Percentiles rank a stretch among this genome's conserved stretches.
phyloP scores from a whole-genome alignment of 2,329 filamentous ascomycete species.

The Cladophialophora bantiana region DNA sequence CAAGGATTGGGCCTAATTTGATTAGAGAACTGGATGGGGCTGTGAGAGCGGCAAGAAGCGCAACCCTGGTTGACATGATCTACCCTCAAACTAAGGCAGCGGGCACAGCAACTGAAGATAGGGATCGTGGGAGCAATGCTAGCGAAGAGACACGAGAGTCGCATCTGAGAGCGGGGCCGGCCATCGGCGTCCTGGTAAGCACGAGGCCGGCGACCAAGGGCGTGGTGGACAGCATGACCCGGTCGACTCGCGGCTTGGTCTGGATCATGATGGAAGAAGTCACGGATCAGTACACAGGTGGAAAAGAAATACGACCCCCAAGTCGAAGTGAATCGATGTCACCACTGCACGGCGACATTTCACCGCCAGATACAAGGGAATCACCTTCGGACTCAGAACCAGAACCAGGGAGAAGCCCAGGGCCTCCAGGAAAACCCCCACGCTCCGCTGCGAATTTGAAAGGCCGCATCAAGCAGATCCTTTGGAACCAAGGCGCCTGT shows the following conservation, averaged over 20 bases:
- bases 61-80: constrained; percentile 14
- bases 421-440: neutral
- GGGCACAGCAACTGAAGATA: neutral
- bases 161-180: neutral
- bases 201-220: constrained; percentile 77
- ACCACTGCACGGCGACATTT: neutral
- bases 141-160: neutral
- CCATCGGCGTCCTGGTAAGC: constrained; percentile 73
- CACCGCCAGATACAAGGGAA: neutral
- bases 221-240: constrained; percentile 72
- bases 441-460: neutral
- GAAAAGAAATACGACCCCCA: neutral
- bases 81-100: neutral
- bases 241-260: constrained; percentile 73
- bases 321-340: neutral
- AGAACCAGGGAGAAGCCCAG: too few species aligned
- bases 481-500: constrained; percentile 54
- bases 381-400: too few species aligned
- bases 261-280: constrained; percentile 58
- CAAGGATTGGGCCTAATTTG: constrained; percentile 52
- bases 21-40: constrained; percentile 67
- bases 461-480: constrained; percentile 48
- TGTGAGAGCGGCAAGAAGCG: constrained; percentile 14
- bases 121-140: neutral
- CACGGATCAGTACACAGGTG: constrained; percentile 39